phyloP scores from a whole-genome alignment of 2,329 filamentous ascomycete genomes.

The Colletotrichum cordylinicola region DNA sequence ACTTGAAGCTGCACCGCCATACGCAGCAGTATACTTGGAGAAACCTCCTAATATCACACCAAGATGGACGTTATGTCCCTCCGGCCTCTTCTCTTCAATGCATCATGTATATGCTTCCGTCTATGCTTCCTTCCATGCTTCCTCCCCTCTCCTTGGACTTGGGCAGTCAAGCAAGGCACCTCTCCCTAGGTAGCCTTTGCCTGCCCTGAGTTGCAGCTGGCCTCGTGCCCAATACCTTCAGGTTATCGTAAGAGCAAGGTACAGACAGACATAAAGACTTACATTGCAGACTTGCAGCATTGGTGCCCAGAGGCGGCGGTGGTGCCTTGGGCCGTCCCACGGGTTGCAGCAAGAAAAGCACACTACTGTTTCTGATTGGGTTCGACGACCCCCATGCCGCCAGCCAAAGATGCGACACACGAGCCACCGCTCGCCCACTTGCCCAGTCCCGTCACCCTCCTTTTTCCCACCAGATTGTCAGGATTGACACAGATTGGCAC shows the following conservation, averaged over 20 bases:
- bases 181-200: background rate
- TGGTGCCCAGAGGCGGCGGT: background rate
- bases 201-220: too few relatives aligned
- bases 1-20: background rate
- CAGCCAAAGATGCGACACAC: constrained; percentile 11
- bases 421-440: constrained; percentile 7
- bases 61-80: background rate
- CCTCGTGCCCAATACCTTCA: background rate
- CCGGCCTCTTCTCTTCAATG: too few relatives aligned
- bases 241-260: too few relatives aligned
- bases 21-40: too few relatives aligned
- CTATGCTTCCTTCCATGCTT: background rate
- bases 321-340: background rate
- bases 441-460: constrained; percentile 4
- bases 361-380: constrained; percentile 26
- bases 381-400: background rate
- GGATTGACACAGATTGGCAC: constrained; percentile 14
- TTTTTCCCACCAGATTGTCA: constrained; percentile 7
- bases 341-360: constrained; percentile 14
- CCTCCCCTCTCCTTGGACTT: background rate
- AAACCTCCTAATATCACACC: background rate
- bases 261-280: background rate
- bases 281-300: background rate
- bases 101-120: background rate
- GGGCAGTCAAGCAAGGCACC: background rate